phyloP scores from a whole-genome alignment of 139 green algal species.

The Picocystis salinarum region DNA sequence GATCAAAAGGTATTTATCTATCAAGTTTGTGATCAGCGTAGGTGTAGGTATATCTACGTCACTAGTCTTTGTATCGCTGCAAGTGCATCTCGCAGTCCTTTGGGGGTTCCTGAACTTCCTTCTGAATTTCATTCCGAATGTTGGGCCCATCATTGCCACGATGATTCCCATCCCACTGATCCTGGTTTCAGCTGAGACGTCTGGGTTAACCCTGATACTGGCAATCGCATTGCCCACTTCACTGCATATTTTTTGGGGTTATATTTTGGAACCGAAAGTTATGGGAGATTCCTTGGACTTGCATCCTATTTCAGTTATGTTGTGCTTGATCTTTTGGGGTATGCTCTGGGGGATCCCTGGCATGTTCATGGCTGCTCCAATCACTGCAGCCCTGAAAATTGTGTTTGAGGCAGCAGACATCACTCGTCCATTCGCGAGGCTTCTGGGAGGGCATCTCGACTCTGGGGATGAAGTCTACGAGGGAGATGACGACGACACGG shows the following conservation, averaged over 20 bases:
- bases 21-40: conserved; percentile 3
- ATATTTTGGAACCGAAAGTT: conserved; percentile 11
- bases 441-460: conserved; percentile 6
- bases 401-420: conserved; percentile 5
- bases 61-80: background rate
- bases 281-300: conserved; percentile 13
- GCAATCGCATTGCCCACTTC: conserved; percentile 5
- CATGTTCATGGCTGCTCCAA: conserved; percentile 9
- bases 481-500: no score
- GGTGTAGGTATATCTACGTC: conserved; percentile 1
- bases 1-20: conserved; percentile 11
- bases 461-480: no score
- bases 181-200: conserved; percentile 1
- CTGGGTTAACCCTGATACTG: conserved; percentile 3
- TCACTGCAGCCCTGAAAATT: conserved; percentile 11
- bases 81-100: conserved; percentile 9
- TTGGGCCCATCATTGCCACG: conserved; percentile 10
- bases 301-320: conserved; percentile 12
- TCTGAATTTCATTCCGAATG: conserved; percentile 17
- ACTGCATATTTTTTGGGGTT: conserved; percentile 6
- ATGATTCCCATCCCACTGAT: conserved; percentile 10
- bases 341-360: conserved; percentile 16
- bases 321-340: conserved; percentile 17
- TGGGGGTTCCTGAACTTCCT: conserved; percentile 13
- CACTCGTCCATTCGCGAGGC: conserved; percentile 1